Evolutionary conservation across 2,329 filamentous ascomycete species (phyloP), one percentile per base, ranked within the genome.

Genomic region (Cercospora sp.): DNA sequence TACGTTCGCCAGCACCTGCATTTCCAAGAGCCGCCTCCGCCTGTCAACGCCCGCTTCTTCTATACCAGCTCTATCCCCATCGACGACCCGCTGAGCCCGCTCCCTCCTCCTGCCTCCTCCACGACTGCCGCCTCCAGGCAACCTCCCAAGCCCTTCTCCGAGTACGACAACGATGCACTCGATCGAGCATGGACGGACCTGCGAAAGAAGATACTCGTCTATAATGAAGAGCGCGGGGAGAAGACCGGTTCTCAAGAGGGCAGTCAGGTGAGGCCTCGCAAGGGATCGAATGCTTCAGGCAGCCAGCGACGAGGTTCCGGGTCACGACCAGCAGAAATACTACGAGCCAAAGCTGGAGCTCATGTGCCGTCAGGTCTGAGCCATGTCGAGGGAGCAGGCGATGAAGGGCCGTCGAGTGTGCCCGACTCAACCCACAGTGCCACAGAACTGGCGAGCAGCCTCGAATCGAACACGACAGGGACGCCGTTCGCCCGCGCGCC

Each of bases 401-500:
- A 68, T 36, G 66, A 68, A 5, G 64, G 67, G 23, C 26, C 26
- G 16, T 58, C 53, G 10, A 58, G 53, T 26, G 53, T 31, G 53
- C 53, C 53, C 13, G 53, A 58, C 53, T 58, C 53, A 5, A 58
- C 48, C 7, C 55, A 57, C 40, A 69, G 64, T 30, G 69, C 68
- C 12, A 57, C 62, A 16, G 71, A 72, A 45, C 31, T 71, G 13
- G 65, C 71, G 12, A 40, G 59, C 60, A 60, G 68, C 64, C 58
- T 65, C 68, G 75, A 31, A 65, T 74, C 55, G 36, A 60, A 51
- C 31, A 79, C 77, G 0, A 86, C 84, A 6, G 83, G 84, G 1
- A 85, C 80, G 2, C 84, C 84, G 1, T 86, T 86, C 71, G 81
- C 84, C 23, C 77, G 84, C 68, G 82, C 83, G 3, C 83, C 84